Base-by-base conservation (phyloP, 2,329 filamentous ascomycete species). In the Alternaria triticina region DNA sequence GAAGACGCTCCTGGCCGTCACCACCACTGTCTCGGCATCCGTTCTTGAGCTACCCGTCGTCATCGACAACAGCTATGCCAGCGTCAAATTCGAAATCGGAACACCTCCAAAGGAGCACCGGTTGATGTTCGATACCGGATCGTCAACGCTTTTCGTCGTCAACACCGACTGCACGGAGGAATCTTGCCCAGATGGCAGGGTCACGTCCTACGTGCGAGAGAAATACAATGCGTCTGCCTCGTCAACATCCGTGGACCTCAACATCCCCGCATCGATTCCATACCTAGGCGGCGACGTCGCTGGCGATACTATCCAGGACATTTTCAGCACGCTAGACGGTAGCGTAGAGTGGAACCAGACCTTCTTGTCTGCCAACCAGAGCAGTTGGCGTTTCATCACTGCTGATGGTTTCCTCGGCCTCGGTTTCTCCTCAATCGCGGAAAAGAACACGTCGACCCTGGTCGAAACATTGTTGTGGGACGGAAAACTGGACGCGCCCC, bases 371-470 rank as follows among this genome's bases (percentile, higher is more conserved):
- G 64, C 33, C 33, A 71, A 71, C 36, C 23, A 68, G 33, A 69
- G 66, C 30, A 54, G 33, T 28, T 71, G 66, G 68, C 57, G 61
- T n/a, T 69, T 62, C 49, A 66, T 70, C 54, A 68, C 69, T 4
- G 64, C 66, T 15, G 68, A 71, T 22, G 68, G 69, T 20, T 71
- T 70, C 44, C 49, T 71, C 1, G 69, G 68, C 5, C 52, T 71
- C 3, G 69, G 61, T 20, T 71, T 71, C 52, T 66, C 68, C 25
- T 64, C 64, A 25, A 71, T 71, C 22, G 69, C 69, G 10, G 64
- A 66, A 40, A 33, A 33, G 8, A 55, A 40, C 6, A 71, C 69
- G 2, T 40, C 57, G 1, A 56, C 68, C 8, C 45, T 71, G 7
- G 68, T 70, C 1, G 69, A 71, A 27, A 69, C 68, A 5, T 54